Base-by-base conservation (phyloP, 495 filamentous ascomycete genomes). In the Chaetomium tenue region DNA sequence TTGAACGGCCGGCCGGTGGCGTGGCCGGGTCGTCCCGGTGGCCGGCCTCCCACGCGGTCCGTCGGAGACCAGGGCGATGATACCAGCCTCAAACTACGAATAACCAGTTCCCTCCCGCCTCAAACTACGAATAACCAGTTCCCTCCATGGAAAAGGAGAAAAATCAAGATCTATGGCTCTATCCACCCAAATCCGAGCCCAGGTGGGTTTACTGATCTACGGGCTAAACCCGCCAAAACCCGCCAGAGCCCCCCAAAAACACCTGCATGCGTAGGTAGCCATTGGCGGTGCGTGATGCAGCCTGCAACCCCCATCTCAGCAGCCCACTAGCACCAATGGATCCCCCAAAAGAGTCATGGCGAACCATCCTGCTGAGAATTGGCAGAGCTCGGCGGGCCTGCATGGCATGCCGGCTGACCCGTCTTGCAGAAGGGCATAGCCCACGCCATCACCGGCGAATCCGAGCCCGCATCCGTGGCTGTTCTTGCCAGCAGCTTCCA, bases 21-120 rank as follows among this genome's bases (percentile, higher is more conserved):
- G 18, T 50, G 48, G 63, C 12, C 50, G 22, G 63, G 55, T 37
- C 54, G 26, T 22, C 20, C 18, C 9, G 42, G 16, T 26, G 42
- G 61, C 61, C 39, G 52, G 61, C 26, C 42, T 40, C 53, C 52
- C 42, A 42, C 16, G 52, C 26, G 50, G 57, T 33, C 46, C 18
- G 59, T 63, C 58, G 23, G 39, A 63, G 26, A 8, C 42, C 11
- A 25, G 55, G 60, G 18, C 42, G 61, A 63, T 67, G 56, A 63
- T 23, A 60, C 65, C 25, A 56, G 26, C 56, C 61, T 63, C 61
- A 67, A 60, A 67, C 60, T 23, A 30, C 28, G 28, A 30, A 30
- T 30, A 37, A 20, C 47, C 16, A 48, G 0, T 46, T 12, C 33
- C 33, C 12, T 16, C 2, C 12, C n/a, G 26, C 56, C 61, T 63